A percentile compares a stretch with the other conserved stretches of the same genome.
These are phyloP conservation scores for Marsdenia floribunda DNA, from an alignment of 257 asterid species.

Conservation along the genomic window DNA sequence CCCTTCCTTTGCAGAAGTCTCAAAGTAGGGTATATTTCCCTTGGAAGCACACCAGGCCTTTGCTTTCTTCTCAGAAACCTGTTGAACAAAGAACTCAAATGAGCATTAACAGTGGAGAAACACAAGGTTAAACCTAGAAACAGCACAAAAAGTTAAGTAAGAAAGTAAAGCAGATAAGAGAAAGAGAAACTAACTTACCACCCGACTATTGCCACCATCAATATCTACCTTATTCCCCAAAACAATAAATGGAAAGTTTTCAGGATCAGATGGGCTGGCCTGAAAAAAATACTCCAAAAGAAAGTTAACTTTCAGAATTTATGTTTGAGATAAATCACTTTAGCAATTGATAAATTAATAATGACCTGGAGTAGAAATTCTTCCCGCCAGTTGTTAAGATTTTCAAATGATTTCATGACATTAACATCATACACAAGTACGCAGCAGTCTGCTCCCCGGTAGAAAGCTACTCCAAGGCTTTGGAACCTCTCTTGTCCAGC, in stretches of 20 bases:
- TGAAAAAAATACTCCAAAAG: conserved; percentile 18
- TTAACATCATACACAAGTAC: conserved; percentile 42
- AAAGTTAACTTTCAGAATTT: conserved; percentile 3
- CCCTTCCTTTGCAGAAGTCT: conserved; percentile 38
- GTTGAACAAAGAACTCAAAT: conserved; percentile 8
- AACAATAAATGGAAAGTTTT: conserved; percentile 46
- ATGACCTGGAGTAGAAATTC: conserved; percentile 37
- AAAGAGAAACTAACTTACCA: conserved; percentile 30
- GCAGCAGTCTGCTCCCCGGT: conserved; percentile 46
- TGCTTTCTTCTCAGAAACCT: conserved; percentile 52
- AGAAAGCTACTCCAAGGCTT: conserved; percentile 41
- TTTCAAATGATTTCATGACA: conserved; percentile 38
- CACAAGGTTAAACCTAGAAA: not conserved
- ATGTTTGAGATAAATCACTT: not conserved
- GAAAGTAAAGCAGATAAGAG: not conserved
- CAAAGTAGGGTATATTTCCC: conserved; percentile 40
- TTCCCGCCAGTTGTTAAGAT: conserved; percentile 40
- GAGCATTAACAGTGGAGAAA: not conserved
- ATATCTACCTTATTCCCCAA: conserved; percentile 49
- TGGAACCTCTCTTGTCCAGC: conserved; percentile 43
- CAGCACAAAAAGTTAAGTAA: not conserved
- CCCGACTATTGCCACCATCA: conserved; percentile 58
- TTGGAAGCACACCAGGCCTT: conserved; percentile 43
- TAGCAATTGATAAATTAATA: not conserved
- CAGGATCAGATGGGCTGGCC: conserved; percentile 55